A percentile compares a stretch with the other conserved stretches of the same genome.
Evolutionary conservation across 805 yeast genomes (phyloP).

Genomic region (Wickerhamiella galacta): DNA sequence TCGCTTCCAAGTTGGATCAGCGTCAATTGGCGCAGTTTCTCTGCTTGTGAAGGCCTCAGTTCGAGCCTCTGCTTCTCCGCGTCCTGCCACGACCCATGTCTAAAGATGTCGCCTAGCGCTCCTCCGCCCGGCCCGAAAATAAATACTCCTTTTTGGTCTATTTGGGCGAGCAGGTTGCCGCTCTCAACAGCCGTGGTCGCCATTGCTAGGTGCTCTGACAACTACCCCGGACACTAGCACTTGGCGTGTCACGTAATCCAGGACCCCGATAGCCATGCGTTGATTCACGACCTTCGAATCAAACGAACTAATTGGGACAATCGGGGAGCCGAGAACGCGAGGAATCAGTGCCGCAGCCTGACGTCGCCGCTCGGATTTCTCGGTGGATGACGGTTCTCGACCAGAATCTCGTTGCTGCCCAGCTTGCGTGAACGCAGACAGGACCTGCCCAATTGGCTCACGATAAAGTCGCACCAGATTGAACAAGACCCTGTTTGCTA

Average conservation of each 20-base stretch:
- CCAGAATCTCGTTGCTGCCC: no score
- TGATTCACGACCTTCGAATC: background rate
- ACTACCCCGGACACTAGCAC: no score
- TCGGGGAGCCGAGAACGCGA: background rate
- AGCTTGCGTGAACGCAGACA: no score
- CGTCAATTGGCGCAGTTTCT: constrained; percentile 3
- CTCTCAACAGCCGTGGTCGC: no score
- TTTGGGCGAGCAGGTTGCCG: no score
- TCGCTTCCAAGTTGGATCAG: constrained; percentile 2
- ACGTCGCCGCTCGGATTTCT: background rate
- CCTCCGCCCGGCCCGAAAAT: no score
- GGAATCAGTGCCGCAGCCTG: background rate
- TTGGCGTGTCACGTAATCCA: background rate
- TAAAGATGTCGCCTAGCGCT: no score
- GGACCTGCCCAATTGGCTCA: background rate
- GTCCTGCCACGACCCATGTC: no score
- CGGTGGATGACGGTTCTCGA: background rate
- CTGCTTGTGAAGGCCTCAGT: background rate
- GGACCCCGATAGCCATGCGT: background rate
- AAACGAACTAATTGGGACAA: background rate
- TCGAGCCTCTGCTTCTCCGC: no score
- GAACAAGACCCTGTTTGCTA: background rate
- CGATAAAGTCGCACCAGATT: background rate
- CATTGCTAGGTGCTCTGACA: no score
- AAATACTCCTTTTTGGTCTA: no score